Evolutionary conservation across 495 filamentous ascomycete species (phyloP), one percentile per base, ranked within the genome.

Genomic region (Trichoderma virens): DNA sequence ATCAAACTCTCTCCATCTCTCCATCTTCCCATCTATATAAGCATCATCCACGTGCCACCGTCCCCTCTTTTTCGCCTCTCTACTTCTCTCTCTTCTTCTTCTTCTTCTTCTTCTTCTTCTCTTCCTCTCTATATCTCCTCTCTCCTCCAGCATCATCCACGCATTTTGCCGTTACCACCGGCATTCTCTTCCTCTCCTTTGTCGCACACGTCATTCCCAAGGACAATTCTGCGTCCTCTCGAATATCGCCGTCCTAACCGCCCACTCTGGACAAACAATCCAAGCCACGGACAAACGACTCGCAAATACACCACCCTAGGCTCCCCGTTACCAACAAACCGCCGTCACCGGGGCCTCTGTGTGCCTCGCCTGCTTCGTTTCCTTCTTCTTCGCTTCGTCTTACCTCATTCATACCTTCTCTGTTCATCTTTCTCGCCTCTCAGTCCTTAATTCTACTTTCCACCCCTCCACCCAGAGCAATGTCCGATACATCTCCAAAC

Each of bases 401-500:
- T 4, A 13, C 27, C 20, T 3, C 51, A 8, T 30, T 27, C 20
- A 27, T 56, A 11, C 51, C 51, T 28, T 30, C 27, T 28, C 51
- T 56, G 51, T 56, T 30, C 3, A 56, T 27, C 20, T 56, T 27
- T 31, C 51, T 56, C 27, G 23, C 23, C 51, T 56, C 51, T 28
- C 51, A 56, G 25, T 9, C 9, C 20, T 23, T 47, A n/a, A 20
- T n/a, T 31, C 6, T 28, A 18, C 51, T 56, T 56, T 56, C 51
- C 27, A 8, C 8, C 18, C 1, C 43, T 23, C n/a, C 43, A 30
- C 23, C 23, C 13, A 56, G 51, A 18, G 25, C 51, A 23, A 62
- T 62, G 61, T 62, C 61, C 27, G 34, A 56, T 56, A 56, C 51
- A 3, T 27, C 51, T 27, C 51, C 51, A 27, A 56, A 76, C 69